Evolutionary conservation across 2,329 filamentous ascomycete genomes (phyloP).

Genomic region (Fusarium tupiense): DNA sequence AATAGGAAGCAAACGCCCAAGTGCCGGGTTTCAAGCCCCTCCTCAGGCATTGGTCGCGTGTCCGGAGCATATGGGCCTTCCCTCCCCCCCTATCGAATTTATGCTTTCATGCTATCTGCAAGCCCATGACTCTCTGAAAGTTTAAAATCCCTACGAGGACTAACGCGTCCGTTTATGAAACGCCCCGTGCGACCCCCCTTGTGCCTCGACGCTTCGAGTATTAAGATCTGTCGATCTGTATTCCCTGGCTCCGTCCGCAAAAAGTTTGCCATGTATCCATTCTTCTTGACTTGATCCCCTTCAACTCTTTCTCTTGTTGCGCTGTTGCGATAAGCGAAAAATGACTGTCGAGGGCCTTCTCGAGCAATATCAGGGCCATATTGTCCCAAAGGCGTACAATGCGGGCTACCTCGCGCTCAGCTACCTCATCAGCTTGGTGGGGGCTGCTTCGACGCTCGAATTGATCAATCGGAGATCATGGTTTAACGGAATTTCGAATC

Average conservation of each 20-base stretch:
- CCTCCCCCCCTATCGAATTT: neutral
- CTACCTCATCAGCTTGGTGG: conserved; percentile 17
- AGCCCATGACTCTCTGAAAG: neutral
- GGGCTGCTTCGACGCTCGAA: conserved; percentile 19
- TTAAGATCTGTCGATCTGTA: neutral
- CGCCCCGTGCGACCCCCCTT: neutral
- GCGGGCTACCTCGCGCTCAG: conserved; percentile 12
- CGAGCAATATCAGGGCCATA: conserved; percentile 6
- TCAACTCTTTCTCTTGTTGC: neutral
- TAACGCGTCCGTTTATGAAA: conserved; percentile 2
- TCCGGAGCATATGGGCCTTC: neutral
- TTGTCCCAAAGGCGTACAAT: conserved; percentile 21
- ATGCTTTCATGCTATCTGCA: neutral
- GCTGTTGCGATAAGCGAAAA: neutral
- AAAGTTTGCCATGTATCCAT: neutral
- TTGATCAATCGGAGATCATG: conserved; percentile 20
- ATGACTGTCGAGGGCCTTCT: conserved; percentile 14
- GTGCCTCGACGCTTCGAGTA: neutral
- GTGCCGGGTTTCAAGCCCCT: neutral
- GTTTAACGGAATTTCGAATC: conserved; percentile 20
- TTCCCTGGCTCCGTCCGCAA: neutral
- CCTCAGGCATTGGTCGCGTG: neutral
- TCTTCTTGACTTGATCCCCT: neutral
- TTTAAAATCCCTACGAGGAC: neutral
- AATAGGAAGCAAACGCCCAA: neutral